Evolutionary conservation across 2,329 filamentous ascomycete species (phyloP).

Genomic region (Pseudogymnoascus sp.): DNA sequence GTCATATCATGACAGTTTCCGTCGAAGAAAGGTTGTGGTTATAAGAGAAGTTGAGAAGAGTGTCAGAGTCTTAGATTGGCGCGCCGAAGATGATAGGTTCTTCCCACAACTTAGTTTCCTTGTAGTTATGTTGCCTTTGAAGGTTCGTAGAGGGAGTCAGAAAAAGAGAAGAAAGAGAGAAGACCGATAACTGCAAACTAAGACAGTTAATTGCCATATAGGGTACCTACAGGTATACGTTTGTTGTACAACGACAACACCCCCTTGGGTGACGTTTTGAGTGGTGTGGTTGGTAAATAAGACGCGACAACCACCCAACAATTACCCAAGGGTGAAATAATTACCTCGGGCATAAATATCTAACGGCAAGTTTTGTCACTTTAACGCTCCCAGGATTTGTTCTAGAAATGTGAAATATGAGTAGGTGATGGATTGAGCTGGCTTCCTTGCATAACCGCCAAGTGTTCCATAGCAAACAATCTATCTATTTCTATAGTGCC

Average conservation of each 20-base stretch:
- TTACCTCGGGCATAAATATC: neutral
- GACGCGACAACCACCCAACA: neutral
- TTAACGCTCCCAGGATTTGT: neutral
- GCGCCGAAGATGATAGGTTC: neutral
- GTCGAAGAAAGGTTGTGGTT: neutral
- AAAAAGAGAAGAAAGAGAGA: neutral
- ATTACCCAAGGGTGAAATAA: neutral
- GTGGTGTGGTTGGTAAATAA: neutral
- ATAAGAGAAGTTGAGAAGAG: neutral
- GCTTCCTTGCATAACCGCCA: slow-evolving; percentile 7
- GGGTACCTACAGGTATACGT: neutral
- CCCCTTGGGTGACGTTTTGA: neutral
- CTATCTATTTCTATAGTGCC: slow-evolving; percentile 11
- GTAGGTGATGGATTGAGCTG: slow-evolving; percentile 6
- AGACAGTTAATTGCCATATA: neutral
- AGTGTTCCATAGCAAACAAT: slow-evolving; percentile 4
- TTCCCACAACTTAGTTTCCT: neutral
- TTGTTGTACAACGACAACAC: slow-evolving; percentile 4
- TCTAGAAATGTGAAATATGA: neutral
- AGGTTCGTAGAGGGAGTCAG: neutral
- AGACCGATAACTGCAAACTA: neutral
- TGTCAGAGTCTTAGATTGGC: neutral
- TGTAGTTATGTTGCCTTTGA: neutral
- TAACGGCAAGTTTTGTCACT: neutral
- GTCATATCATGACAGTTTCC: neutral